Conservation (phyloP, 2,329 filamentous ascomycete species). For the Periconia digitata region DNA sequence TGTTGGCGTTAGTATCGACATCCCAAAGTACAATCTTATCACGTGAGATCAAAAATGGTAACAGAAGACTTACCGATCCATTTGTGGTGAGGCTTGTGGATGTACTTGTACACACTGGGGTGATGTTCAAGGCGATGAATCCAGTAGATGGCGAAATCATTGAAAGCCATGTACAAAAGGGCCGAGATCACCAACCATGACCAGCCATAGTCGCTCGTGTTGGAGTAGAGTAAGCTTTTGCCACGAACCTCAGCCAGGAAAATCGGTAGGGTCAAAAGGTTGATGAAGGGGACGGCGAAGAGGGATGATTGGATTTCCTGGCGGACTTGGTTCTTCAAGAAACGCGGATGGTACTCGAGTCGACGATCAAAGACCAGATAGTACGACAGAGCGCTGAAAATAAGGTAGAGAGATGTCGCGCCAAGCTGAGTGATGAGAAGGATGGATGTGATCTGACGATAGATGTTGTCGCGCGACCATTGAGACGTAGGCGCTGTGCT, state of each 20-base stretch:
- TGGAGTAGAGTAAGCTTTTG: conserved; percentile 47
- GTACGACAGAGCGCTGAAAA: conserved; percentile 21
- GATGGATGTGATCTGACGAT: conserved; percentile 17
- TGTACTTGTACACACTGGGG: conserved; percentile 51
- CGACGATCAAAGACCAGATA: conserved; percentile 45
- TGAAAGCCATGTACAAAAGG: conserved; percentile 50
- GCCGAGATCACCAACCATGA: conserved; percentile 45
- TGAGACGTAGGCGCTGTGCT: conserved; percentile 10
- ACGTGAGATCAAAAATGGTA: no score
- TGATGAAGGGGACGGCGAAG: conserved; percentile 49
- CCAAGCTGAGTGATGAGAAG: conserved; percentile 18
- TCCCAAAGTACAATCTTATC: background rate
- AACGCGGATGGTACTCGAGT: conserved; percentile 51
- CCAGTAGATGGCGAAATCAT: conserved; percentile 53
- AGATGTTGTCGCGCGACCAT: conserved; percentile 22
- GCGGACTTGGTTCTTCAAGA: conserved; percentile 52
- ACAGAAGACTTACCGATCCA: conserved; percentile 47
- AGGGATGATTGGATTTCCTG: conserved; percentile 50
- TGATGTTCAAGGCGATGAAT: conserved; percentile 52
- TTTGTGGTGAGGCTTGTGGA: conserved; percentile 55
- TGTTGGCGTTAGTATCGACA: conserved; percentile 15
- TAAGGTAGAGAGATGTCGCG: conserved; percentile 16
- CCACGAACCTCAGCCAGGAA: conserved; percentile 54
- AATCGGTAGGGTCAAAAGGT: conserved; percentile 49
- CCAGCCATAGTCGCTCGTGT: conserved; percentile 34